phyloP scores from a whole-genome alignment of 345 rosid species.

The Acer saccharum region DNA sequence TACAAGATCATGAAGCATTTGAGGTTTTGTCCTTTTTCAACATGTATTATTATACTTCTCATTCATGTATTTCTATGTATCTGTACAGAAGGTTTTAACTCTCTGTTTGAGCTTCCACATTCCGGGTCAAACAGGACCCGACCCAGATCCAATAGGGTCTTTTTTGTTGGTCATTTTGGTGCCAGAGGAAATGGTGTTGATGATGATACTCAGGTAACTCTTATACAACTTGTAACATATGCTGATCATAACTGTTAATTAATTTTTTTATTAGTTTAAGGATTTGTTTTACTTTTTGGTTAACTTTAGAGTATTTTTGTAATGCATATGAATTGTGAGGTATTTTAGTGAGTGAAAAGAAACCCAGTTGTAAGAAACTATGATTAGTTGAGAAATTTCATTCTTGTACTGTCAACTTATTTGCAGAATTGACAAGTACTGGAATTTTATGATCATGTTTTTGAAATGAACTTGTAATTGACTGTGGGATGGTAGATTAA shows the following conservation, averaged over 20 bases:
- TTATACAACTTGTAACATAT: not conserved
- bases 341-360: conserved; percentile 7
- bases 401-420: not conserved
- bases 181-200: conserved; percentile 69
- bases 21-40: conserved; percentile 23
- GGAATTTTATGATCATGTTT: not conserved
- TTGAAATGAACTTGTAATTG: not conserved
- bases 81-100: conserved; percentile 41
- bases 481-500: not conserved
- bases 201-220: conserved; percentile 68
- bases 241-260: not conserved
- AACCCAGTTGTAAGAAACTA: not conserved
- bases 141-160: conserved; percentile 55
- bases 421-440: not conserved
- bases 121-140: conserved; percentile 37
- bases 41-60: conserved; percentile 4
- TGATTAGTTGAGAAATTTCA: conserved; percentile 1
- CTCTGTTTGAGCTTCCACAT: conserved; percentile 60
- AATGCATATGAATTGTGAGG: conserved; percentile 7
- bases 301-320: not conserved
- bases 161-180: conserved; percentile 58
- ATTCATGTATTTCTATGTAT: not conserved
- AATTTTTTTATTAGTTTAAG: not conserved
- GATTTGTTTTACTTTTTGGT: not conserved
- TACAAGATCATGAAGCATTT: conserved; percentile 26